These are phyloP conservation scores for Gynostemma pentaphyllum DNA, from an alignment of 306 rosid genomes.

Conservation along the genomic window DNA sequence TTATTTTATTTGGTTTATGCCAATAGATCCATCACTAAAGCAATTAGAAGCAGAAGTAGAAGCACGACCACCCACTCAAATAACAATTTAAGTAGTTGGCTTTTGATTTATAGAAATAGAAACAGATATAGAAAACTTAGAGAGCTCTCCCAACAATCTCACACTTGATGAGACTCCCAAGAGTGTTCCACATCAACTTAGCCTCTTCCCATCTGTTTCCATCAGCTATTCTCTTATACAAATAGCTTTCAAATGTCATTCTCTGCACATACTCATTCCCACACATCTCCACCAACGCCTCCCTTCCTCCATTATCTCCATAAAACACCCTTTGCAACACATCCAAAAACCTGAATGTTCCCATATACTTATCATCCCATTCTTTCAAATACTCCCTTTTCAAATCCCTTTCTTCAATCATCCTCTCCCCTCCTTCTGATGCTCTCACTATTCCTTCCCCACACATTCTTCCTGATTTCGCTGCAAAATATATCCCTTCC, in stretches of 20 bases:
- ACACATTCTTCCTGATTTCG: constrained; percentile 66
- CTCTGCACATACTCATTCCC: constrained; percentile 87
- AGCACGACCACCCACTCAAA: too few relatives aligned
- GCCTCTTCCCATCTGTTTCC: constrained; percentile 54
- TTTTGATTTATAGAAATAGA: too few relatives aligned
- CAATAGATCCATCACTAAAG: too few relatives aligned
- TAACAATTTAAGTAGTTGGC: too few relatives aligned
- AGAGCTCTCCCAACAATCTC: constrained; percentile 9
- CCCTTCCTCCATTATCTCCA: constrained; percentile 56
- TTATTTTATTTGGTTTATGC: too few relatives aligned
- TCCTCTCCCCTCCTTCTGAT: constrained; percentile 53
- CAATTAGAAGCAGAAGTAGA: too few relatives aligned
- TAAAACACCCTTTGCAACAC: constrained; percentile 75
- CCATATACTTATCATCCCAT: constrained; percentile 54
- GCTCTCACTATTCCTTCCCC: constrained; percentile 62
- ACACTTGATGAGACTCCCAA: constrained; percentile 65
- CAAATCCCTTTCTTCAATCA: constrained; percentile 53
- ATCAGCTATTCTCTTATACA: constrained; percentile 59
- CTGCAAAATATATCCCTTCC: constrained; percentile 84
- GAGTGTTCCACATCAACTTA: constrained; percentile 38
- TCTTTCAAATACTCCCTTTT: constrained; percentile 64
- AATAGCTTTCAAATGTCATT: constrained; percentile 81
- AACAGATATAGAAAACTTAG: too few relatives aligned
- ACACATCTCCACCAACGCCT: constrained; percentile 88
- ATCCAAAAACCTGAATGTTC: constrained; percentile 60